Percentiles rank a stretch among this genome's conserved stretches.
Conservation (phyloP, 2,329 filamentous ascomycete species). For the Teratosphaeria viscida region DNA sequence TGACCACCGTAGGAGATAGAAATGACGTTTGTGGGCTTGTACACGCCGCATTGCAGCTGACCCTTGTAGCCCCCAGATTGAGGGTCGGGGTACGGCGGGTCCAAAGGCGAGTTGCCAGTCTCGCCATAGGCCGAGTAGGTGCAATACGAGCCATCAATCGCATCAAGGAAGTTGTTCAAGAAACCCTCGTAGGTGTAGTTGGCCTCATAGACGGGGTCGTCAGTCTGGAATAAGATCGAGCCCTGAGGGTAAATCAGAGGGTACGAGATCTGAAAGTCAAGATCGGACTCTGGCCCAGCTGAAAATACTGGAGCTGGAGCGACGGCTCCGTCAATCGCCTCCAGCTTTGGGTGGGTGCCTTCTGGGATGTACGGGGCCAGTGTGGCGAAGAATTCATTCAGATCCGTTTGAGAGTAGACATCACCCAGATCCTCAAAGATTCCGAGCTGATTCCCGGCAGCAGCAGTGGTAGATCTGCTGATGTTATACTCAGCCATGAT, state of each 20-base stretch:
- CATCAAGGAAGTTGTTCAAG: conserved; percentile 38
- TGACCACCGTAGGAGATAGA: conserved; percentile 47
- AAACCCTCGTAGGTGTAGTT: conserved; percentile 29
- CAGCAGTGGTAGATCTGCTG: conserved; percentile 24
- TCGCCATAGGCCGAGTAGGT: conserved; percentile 40
- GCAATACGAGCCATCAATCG: conserved; percentile 40
- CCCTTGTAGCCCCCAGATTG: conserved; percentile 41
- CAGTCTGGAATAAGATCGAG: conserved; percentile 36
- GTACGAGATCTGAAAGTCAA: conserved; percentile 40
- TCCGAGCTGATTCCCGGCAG: conserved; percentile 33
- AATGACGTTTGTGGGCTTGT: conserved; percentile 45
- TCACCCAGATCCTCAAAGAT: conserved; percentile 37
- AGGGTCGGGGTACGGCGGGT: conserved; percentile 42
- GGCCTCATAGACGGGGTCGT: conserved; percentile 34
- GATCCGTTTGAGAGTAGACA: conserved; percentile 34
- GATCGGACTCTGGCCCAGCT: conserved; percentile 17
- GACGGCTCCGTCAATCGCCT: conserved; percentile 31
- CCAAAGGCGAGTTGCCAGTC: conserved; percentile 38
- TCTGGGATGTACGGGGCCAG: conserved; percentile 28
- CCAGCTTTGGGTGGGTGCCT: conserved; percentile 30
- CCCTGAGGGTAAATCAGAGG: conserved; percentile 41
- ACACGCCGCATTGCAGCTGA: conserved; percentile 34
- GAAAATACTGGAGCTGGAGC: conserved; percentile 18
- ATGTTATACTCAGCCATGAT: conserved; percentile 37
- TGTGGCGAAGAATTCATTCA: conserved; percentile 32